Conservation (phyloP, 1,139 yeast genomes). For the Candida glucosophila region DNA sequence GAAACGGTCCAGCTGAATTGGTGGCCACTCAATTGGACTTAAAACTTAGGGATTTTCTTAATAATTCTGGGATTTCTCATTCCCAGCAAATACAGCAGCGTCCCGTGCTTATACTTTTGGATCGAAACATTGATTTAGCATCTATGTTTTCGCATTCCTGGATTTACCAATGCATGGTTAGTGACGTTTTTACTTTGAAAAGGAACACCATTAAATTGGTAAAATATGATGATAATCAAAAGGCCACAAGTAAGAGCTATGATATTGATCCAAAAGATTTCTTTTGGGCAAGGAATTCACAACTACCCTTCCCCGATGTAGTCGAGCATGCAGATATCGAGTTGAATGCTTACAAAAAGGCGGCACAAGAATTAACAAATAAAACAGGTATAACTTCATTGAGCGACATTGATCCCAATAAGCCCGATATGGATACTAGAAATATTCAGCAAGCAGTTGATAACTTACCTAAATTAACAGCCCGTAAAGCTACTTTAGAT, state of each 20-base stretch:
- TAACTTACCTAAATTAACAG: conserved; percentile 85
- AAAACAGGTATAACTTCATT: conserved; percentile 67
- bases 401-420: conserved; percentile 63
- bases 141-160: conserved; percentile 96
- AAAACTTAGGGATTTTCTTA: conserved; percentile 73
- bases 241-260: conserved; percentile 41
- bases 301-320: conserved; percentile 93
- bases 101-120: conserved; percentile 73
- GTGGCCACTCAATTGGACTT: conserved; percentile 82
- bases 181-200: conserved; percentile 77
- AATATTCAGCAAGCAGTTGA: conserved; percentile 86
- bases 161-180: conserved; percentile 95
- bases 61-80: conserved; percentile 45
- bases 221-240: conserved; percentile 31
- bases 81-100: conserved; percentile 38
- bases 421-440: conserved; percentile 52
- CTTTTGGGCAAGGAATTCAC: conserved; percentile 81
- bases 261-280: conserved; percentile 91
- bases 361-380: conserved; percentile 77
- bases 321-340: conserved; percentile 92
- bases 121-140: conserved; percentile 81
- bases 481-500: conserved; percentile 80
- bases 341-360: conserved; percentile 69
- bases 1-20: conserved; percentile 93
- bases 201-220: conserved; percentile 55